A percentile compares a stretch with the other conserved stretches of the same genome.
Conservation (phyloP, 768 basidiomycete genomes). For the Pholiota microspora region DNA sequence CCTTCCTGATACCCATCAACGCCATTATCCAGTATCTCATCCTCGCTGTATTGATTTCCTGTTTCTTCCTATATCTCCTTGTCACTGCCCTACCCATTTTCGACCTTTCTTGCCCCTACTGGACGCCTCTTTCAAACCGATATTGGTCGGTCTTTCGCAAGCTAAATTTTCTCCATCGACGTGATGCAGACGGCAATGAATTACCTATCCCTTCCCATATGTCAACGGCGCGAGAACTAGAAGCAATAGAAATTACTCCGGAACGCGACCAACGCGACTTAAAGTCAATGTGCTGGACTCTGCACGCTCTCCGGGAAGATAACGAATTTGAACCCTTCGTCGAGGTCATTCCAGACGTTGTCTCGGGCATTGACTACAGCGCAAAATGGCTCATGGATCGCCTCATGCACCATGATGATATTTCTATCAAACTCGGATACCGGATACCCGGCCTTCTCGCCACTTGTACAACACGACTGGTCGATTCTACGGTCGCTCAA, state of each 20-base stretch:
- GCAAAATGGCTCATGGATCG: conserved; percentile 33
- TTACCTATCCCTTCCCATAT: conserved; percentile 19
- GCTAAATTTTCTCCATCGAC: conserved; percentile 23
- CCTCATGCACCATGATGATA: conserved; percentile 29
- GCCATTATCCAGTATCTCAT: conserved; percentile 29
- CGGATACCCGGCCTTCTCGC: conserved; percentile 34
- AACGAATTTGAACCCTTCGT: conserved; percentile 35
- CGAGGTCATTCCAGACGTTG: conserved; percentile 32
- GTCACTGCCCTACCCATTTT: conserved; percentile 32
- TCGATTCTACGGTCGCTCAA: conserved; percentile 23
- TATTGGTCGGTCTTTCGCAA: conserved; percentile 28
- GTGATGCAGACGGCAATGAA: conserved; percentile 19
- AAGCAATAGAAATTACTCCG: conserved; percentile 31
- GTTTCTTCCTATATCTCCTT: conserved; percentile 27
- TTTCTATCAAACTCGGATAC: conserved; percentile 28
- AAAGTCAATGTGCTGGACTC: conserved; percentile 38
- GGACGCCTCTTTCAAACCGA: conserved; percentile 32
- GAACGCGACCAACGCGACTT: conserved; percentile 37
- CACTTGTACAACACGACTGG: conserved; percentile 25
- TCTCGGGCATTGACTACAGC: conserved; percentile 36
- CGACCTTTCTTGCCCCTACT: conserved; percentile 32
- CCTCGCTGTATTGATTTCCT: conserved; percentile 26
- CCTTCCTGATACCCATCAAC: conserved; percentile 40
- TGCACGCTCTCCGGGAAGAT: conserved; percentile 33
- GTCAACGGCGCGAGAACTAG: conserved; percentile 29